Conservation (phyloP, 306 rosid genomes). For the Purshia tridentata region DNA sequence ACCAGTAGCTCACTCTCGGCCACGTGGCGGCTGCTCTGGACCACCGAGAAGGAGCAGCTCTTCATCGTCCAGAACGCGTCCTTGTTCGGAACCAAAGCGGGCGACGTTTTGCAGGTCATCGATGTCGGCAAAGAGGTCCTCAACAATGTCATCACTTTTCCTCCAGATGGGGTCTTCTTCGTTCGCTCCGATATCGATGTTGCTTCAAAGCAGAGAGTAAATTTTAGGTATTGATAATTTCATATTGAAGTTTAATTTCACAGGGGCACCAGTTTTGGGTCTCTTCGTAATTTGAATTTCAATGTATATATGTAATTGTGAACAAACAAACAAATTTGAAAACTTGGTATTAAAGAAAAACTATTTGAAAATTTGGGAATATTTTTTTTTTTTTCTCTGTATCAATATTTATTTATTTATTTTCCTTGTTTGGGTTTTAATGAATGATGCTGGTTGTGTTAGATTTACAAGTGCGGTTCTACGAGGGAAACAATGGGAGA, state of each 20-base stretch:
- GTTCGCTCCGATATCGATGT: slow-evolving; percentile 73
- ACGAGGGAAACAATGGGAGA: slow-evolving; percentile 83
- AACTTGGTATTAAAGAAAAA: no score
- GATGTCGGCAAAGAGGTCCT: slow-evolving; percentile 56
- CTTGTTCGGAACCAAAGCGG: slow-evolving; percentile 71
- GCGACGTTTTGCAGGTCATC: slow-evolving; percentile 89
- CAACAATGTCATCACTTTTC: slow-evolving; percentile 86
- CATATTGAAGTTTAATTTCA: no score
- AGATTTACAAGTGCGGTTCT: slow-evolving; percentile 91
- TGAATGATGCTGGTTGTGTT: slow-evolving; percentile 27
- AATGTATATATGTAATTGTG: neutral
- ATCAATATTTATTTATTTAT: neutral
- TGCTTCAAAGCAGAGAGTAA: slow-evolving; percentile 71
- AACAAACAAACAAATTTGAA: no score
- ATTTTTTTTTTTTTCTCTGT: neutral
- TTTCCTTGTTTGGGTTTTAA: neutral
- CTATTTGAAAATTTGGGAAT: neutral
- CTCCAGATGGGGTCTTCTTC: slow-evolving; percentile 92
- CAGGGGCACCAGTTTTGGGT: no score
- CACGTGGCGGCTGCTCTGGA: slow-evolving; percentile 91
- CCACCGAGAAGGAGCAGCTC: slow-evolving; percentile 96
- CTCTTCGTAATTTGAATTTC: no score
- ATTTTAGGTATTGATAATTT: slow-evolving; percentile 71
- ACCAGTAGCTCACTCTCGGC: slow-evolving; percentile 63
- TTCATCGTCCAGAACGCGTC: slow-evolving; percentile 73